These are phyloP conservation scores for Aureobasidium sp. DNA, from an alignment of 2,329 filamentous ascomycete species.

Conservation along the genomic window DNA sequence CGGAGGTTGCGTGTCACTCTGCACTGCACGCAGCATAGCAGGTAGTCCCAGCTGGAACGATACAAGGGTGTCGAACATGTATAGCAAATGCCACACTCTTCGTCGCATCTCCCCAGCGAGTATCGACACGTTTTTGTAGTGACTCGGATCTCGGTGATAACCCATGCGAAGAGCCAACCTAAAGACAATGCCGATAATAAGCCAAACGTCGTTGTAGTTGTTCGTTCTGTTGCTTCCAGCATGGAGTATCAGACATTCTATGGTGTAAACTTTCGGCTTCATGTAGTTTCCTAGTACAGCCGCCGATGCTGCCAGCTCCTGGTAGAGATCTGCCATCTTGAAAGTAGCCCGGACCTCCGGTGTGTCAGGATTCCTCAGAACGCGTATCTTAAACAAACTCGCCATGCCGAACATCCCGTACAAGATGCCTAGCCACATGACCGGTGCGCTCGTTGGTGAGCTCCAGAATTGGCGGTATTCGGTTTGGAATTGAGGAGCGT, in stretches of 20 bases:
- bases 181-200: slow-evolving; percentile 33
- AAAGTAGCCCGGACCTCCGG: slow-evolving; percentile 15
- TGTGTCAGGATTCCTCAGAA: slow-evolving; percentile 17
- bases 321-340: slow-evolving; percentile 21
- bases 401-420: slow-evolving; percentile 40
- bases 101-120: slow-evolving; percentile 40
- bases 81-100: slow-evolving; percentile 35
- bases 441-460: slow-evolving; percentile 27
- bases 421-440: slow-evolving; percentile 40
- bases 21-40: slow-evolving; percentile 36
- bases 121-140: slow-evolving; percentile 32
- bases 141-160: slow-evolving; percentile 38
- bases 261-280: slow-evolving; percentile 34
- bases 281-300: slow-evolving; percentile 33
- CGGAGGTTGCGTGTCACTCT: slow-evolving; percentile 36
- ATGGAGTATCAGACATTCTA: slow-evolving; percentile 33
- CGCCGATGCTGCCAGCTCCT: slow-evolving; percentile 24
- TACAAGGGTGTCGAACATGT: slow-evolving; percentile 37
- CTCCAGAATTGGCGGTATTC: slow-evolving; percentile 40
- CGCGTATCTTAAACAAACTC: slow-evolving; percentile 22
- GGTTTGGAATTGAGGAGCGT: slow-evolving; percentile 37
- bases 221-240: slow-evolving; percentile 22
- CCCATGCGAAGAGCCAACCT: slow-evolving; percentile 35
- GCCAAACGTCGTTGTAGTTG: slow-evolving; percentile 31
- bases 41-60: slow-evolving; percentile 42